Evolutionary conservation across 2,329 filamentous ascomycete genomes (phyloP), one percentile per base, ranked within the genome.

Genomic region (Xylariaceae sp.): DNA sequence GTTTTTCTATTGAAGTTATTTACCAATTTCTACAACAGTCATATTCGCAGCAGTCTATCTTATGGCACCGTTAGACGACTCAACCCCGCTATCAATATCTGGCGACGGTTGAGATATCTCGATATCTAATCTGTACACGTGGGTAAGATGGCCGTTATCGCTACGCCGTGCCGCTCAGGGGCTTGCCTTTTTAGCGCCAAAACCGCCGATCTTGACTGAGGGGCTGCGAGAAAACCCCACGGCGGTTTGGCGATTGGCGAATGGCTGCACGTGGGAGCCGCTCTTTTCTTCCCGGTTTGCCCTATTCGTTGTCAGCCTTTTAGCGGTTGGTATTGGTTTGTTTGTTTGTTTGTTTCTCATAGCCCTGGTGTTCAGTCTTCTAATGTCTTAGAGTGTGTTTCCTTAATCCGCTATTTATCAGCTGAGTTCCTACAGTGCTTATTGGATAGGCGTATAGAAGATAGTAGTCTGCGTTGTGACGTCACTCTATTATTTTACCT

Each of bases 171-270:
- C 44, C 16, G 43, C 6, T 29, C 36, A 42, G 37, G 44, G 13
- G 33, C 23, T 11, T 23, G 18, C 13, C 23, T 23, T 23, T 20
- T 4, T 43, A 39, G 47, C 48, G 53, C 42, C 37, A 35, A 48
- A 42, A 20, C 13, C 43, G 43, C 43, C 53, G 48, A 48, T 55
- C 53, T 26, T 48, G 20, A 55, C 49, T 26, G 54, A 57, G 54
- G 54, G 54, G 50, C 45, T 42, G 11, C 20, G 4, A 42, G 43
- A 23, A 37, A 53, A 50, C 49, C 44, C 50, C 50, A 33, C 50
- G 50, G 47, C 35, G 29, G 42, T 50, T 43, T 40, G 29, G 30
- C 53, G 42, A 54, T 43, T 40, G 29, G 30, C 53, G 32, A 45
- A 50, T 57, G 44, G 30, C 33, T 42, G 43, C 44, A 55, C 53